These are phyloP conservation scores for Neurospora sp. DNA, from an alignment of 495 filamentous ascomycete genomes.

Conservation along the genomic window DNA sequence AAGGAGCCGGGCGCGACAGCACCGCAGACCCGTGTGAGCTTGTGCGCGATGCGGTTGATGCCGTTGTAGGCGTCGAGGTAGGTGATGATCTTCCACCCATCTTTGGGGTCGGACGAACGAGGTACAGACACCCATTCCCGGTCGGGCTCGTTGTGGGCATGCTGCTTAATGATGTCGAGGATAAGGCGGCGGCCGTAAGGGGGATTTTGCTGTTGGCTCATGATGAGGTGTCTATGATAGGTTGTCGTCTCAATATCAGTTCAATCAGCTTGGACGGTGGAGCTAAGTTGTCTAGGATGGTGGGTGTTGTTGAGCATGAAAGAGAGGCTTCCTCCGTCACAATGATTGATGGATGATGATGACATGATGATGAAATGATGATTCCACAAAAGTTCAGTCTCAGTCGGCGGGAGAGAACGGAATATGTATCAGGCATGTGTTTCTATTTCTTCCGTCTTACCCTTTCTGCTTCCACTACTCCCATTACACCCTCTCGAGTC, in stretches of 20 bases:
- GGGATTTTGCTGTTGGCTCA: neutral
- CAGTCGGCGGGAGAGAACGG: neutral
- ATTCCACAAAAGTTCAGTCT: neutral
- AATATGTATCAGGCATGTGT: neutral
- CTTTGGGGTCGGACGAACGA: slow-evolving; percentile 27
- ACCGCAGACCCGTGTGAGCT: slow-evolving; percentile 35
- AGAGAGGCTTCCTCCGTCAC: neutral
- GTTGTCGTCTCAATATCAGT: neutral
- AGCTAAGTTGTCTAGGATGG: neutral
- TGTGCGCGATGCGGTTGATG: slow-evolving; percentile 40
- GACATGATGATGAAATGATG: neutral
- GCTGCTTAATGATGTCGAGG: slow-evolving; percentile 39
- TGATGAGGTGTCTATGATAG: slow-evolving; percentile 8
- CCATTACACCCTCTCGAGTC: neutral
- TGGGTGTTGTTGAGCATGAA: neutral
- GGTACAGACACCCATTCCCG: slow-evolving; percentile 35
- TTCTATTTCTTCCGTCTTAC: neutral
- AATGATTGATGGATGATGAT: neutral
- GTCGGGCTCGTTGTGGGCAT: slow-evolving; percentile 30
- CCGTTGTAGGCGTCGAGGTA: slow-evolving; percentile 39
- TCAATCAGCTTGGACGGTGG: neutral
- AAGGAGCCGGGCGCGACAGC: slow-evolving; percentile 15
- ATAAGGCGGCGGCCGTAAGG: slow-evolving; percentile 28
- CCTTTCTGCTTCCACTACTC: neutral
- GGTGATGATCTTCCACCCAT: slow-evolving; percentile 43